Conservation (phyloP, 2,329 filamentous ascomycete species). For the Elsinoe perseae region DNA sequence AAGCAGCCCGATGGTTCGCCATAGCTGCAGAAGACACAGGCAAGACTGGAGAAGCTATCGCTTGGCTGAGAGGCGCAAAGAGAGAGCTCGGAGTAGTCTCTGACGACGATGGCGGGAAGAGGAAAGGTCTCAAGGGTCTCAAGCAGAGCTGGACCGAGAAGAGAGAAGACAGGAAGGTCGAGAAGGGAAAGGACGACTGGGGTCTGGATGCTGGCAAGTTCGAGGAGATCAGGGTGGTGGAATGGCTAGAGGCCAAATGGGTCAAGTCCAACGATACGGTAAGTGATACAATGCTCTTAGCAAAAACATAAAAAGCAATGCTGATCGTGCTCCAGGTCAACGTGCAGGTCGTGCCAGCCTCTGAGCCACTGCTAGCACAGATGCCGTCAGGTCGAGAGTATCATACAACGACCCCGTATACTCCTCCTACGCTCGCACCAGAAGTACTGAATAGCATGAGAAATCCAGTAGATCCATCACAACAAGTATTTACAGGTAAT, state of each 20-base stretch:
- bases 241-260: constrained; percentile 86
- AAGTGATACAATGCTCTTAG: constrained; percentile 29
- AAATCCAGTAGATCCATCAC: constrained; percentile 46
- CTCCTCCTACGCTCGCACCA: constrained; percentile 56
- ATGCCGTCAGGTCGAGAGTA: constrained; percentile 88
- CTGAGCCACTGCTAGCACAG: constrained; percentile 62
- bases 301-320: not conserved
- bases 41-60: constrained; percentile 75
- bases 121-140: constrained; percentile 53
- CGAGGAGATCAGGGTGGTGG: constrained; percentile 77
- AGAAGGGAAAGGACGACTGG: constrained; percentile 60
- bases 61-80: constrained; percentile 73
- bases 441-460: constrained; percentile 54
- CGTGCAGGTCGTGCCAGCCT: constrained; percentile 66
- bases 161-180: constrained; percentile 69
- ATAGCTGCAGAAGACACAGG: constrained; percentile 80
- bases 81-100: constrained; percentile 60
- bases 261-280: constrained; percentile 87
- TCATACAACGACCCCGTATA: constrained; percentile 61
- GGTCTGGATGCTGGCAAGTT: constrained; percentile 75
- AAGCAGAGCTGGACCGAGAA: constrained; percentile 70
- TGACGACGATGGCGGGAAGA: constrained; percentile 38
- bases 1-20: constrained; percentile 82
- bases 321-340: constrained; percentile 53
- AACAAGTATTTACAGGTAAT: constrained; percentile 36